Base-by-base conservation (phyloP, 768 basidiomycete species). In the Mycena olivaceomarginata region DNA sequence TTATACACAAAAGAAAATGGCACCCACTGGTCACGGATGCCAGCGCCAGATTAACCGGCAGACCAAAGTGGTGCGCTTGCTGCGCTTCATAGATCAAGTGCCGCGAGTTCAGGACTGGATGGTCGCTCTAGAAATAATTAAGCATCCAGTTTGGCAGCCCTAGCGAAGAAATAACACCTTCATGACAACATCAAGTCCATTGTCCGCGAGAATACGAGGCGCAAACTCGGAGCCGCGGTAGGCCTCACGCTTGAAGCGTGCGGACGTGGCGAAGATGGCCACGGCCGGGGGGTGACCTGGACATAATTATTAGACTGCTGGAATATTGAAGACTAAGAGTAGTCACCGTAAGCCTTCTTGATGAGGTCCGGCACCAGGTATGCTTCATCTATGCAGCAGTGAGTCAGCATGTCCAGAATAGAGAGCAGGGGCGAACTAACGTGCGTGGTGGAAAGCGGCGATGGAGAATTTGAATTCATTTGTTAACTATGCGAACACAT, bases 391-490 rank as follows among this genome's bases (percentile, higher is more conserved):
- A 40, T 37, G 37, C 2, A 45, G 22, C 6, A 12, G 20, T 10
- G 41, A n/a, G 62, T 68, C 66, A 68, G 45, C 12, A 16, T 57
- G 5, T 2, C 10, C 51, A 45, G 5, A 48, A 22, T 31, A 64
- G 48, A 20, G 1, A 39, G 41, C 12, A 64, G 12, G 4, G 10
- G 16, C 45, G 48, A 37, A 75, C 77, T 16, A 10, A 78, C 77
- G 78, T 1, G 95, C 95, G 79, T 96, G 95, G 80, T 96, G 95
- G 84, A 95, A 92, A 0, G 93, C 93, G 0, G 94, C 91, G 45
- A 96, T 87, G 0, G 93, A 90, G 85, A 95, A 95, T 77, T 95
- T 87, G 87, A 96, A 97, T 78, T 97, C 95, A 83, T 96, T 95
- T 15, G 94, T 92, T 3, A 96, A 87, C 89, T 95, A 70, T 11